These are phyloP conservation scores for Setaria viridis DNA, from an alignment of 202 grass and related monocot genomes.

Conservation along the genomic window DNA sequence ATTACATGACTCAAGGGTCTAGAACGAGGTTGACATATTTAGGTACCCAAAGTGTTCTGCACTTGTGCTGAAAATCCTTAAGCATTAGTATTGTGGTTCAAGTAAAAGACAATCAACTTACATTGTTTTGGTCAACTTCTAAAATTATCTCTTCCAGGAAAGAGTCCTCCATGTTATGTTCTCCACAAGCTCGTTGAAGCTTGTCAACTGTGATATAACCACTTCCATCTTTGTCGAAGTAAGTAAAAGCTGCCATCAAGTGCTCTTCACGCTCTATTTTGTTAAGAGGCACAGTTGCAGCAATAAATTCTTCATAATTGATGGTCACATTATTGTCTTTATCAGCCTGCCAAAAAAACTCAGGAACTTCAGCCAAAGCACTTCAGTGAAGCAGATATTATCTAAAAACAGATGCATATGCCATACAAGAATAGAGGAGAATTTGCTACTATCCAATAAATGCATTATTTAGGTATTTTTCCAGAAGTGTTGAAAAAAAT, in stretches of 20 bases:
- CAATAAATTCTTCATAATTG: conserved; percentile 90
- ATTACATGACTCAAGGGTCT: not conserved
- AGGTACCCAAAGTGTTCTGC: not conserved
- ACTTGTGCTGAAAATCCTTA: not conserved
- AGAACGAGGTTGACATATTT: conserved; percentile 29
- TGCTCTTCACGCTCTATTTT: conserved; percentile 92
- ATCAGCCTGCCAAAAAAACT: conserved; percentile 56
- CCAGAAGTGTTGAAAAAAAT: conserved; percentile 1
- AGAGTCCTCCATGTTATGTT: conserved; percentile 63
- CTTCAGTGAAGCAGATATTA: conserved; percentile 7
- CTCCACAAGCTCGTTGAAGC: conserved; percentile 74
- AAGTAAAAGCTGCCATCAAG: conserved; percentile 86
- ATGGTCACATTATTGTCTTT: conserved; percentile 74
- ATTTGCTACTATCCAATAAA: not conserved
- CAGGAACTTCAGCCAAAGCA: conserved; percentile 17
- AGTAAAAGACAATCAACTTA: conserved; percentile 49
- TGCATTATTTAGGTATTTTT: not conserved
- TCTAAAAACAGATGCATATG: conserved; percentile 15
- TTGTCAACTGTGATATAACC: conserved; percentile 87
- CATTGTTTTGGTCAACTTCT: conserved; percentile 86
- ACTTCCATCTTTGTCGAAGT: conserved; percentile 94
- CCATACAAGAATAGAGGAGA: not conserved
- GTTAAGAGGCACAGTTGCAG: conserved; percentile 83
- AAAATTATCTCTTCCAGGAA: conserved; percentile 79
- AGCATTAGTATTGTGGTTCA: not conserved